phyloP scores from a whole-genome alignment of 768 basidiomycete species.

The Mycena galericulata region DNA sequence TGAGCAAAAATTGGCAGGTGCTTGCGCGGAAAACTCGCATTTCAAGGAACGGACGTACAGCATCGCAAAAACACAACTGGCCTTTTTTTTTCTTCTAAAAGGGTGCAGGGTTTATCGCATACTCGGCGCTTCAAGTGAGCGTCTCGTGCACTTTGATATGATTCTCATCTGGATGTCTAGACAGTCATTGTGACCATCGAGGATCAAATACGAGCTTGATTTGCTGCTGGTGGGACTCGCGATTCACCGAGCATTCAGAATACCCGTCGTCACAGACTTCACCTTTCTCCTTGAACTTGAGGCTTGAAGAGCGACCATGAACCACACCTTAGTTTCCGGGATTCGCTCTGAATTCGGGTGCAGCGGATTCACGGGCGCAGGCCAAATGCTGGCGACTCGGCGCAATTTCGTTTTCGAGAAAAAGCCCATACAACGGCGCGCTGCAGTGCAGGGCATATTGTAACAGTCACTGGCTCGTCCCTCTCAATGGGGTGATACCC shows the following conservation, averaged over 20 bases:
- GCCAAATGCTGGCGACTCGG: no score
- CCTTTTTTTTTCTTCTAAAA: neutral
- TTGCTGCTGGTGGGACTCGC: neutral
- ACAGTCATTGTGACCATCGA: constrained; percentile 51
- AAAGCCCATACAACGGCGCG: no score
- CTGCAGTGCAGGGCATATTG: no score
- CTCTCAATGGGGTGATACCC: no score
- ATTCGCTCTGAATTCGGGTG: constrained; percentile 36
- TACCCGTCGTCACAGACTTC: constrained; percentile 35
- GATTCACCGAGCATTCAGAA: constrained; percentile 12
- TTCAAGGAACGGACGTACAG: constrained; percentile 54
- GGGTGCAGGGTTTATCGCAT: neutral
- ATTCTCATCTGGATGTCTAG: constrained; percentile 49
- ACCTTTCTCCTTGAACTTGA: no score
- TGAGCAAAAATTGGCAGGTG: neutral
- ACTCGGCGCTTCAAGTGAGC: constrained; percentile 20
- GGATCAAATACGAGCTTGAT: constrained; percentile 48
- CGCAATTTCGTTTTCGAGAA: no score
- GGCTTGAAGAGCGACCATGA: constrained; percentile 31
- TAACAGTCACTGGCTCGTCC: no score
- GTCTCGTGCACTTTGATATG: constrained; percentile 55
- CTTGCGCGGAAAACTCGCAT: constrained; percentile 47
- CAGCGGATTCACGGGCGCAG: no score
- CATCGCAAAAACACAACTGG: constrained; percentile 45
- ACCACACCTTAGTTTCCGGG: constrained; percentile 42